Conservation (phyloP, 306 rosid genomes). For the Vigna hirtella region DNA sequence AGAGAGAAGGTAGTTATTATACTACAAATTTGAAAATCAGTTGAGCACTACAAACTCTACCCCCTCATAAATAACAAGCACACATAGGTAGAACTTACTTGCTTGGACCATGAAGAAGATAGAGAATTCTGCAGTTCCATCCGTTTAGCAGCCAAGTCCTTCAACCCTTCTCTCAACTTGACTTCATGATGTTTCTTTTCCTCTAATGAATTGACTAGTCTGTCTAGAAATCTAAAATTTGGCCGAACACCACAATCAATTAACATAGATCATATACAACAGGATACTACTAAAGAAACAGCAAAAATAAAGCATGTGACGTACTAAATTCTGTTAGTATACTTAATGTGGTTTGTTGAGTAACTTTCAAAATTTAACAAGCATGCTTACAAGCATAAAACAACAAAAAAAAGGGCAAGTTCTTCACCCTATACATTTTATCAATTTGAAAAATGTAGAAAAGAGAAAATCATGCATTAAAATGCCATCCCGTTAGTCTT, state of each 20-base stretch:
- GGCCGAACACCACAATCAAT: constrained; percentile 33
- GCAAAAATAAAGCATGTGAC: background rate
- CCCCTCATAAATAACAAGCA: background rate
- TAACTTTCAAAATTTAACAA: constrained; percentile 22
- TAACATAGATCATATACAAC: constrained; percentile 20
- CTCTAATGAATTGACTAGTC: constrained; percentile 82
- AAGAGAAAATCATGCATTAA: background rate
- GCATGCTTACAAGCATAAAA: background rate
- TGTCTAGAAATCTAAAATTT: constrained; percentile 81
- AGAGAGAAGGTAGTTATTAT: background rate
- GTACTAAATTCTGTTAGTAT: background rate
- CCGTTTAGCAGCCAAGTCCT: constrained; percentile 78
- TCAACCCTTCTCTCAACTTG: constrained; percentile 86
- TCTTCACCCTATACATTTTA: constrained; percentile 6
- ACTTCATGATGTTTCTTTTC: constrained; percentile 92
- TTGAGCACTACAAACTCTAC: background rate
- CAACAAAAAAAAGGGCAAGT: background rate
- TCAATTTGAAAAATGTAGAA: background rate
- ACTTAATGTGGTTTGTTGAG: background rate
- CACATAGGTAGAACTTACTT: constrained; percentile 56
- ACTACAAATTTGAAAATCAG: background rate
- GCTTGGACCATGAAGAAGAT: constrained; percentile 92
- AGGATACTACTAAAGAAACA: constrained; percentile 20
- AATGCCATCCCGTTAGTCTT: background rate
- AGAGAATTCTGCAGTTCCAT: constrained; percentile 94